Evolutionary conservation across 495 filamentous ascomycete genomes (phyloP).

Genomic region (Copromyces sp.): DNA sequence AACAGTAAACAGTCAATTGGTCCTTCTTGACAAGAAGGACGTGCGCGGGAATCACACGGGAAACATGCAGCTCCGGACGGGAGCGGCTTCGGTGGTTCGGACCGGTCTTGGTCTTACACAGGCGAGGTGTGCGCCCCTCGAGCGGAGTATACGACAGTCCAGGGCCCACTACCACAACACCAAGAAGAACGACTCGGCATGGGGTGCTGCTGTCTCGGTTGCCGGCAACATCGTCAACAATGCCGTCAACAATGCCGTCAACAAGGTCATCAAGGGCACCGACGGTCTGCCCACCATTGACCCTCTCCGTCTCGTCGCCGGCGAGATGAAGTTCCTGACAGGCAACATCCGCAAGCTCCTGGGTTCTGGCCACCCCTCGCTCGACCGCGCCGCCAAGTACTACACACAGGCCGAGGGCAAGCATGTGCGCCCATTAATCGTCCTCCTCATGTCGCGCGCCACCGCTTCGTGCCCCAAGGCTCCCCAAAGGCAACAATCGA

Average conservation of each 20-base stretch:
- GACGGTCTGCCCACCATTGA: constrained; percentile 47
- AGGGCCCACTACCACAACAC: constrained; percentile 30
- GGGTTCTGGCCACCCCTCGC: constrained; percentile 82
- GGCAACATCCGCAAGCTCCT: constrained; percentile 81
- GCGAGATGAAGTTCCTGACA: constrained; percentile 89
- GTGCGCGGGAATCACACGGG: constrained; percentile 6
- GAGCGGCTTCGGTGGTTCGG: constrained; percentile 23
- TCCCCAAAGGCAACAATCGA: constrained; percentile 28
- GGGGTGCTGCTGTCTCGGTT: constrained; percentile 57
- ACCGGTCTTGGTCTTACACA: constrained; percentile 2
- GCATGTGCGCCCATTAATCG: constrained; percentile 86
- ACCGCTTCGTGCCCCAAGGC: constrained; percentile 68
- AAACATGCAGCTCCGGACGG: constrained; percentile 33
- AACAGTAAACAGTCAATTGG: constrained; percentile 15
- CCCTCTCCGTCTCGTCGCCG: constrained; percentile 72
- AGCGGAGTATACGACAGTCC: constrained; percentile 23
- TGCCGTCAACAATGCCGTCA: constrained; percentile 58
- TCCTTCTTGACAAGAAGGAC: constrained; percentile 10
- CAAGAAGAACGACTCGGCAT: constrained; percentile 30
- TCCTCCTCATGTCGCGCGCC: constrained; percentile 91
- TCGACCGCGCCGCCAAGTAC: constrained; percentile 95
- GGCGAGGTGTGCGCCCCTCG: constrained; percentile 22
- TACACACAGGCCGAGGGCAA: constrained; percentile 97
- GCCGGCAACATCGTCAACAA: constrained; percentile 68
- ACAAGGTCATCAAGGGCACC: constrained; percentile 44